Evolutionary conservation across 768 basidiomycete genomes (phyloP).

Genomic region (Boletus pseudopeckii): DNA sequence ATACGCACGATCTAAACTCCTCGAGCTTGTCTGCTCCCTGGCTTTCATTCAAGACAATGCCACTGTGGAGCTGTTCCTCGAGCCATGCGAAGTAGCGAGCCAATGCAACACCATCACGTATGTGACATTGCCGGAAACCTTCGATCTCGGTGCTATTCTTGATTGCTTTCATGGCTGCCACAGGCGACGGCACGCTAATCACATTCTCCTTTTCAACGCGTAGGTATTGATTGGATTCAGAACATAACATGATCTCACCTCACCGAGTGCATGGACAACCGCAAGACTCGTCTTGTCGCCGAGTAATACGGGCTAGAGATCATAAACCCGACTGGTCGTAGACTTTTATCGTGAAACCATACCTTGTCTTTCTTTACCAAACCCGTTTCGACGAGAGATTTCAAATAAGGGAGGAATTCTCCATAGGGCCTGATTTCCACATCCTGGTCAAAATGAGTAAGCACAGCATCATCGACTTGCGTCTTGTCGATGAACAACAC

Average conservation of each 20-base stretch:
- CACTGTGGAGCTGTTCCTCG: constrained; percentile 72
- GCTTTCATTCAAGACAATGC: constrained; percentile 66
- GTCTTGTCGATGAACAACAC: constrained; percentile 64
- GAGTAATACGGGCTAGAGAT: constrained; percentile 65
- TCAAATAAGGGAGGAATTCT: constrained; percentile 61
- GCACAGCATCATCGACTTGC: constrained; percentile 42
- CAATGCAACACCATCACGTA: constrained; percentile 87
- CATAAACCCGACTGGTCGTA: not conserved
- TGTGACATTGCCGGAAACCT: constrained; percentile 85
- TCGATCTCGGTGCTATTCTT: constrained; percentile 81
- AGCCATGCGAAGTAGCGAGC: constrained; percentile 93
- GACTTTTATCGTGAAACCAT: constrained; percentile 4
- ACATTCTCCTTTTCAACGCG: constrained; percentile 49
- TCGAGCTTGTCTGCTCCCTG: constrained; percentile 79
- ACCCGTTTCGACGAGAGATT: constrained; percentile 41
- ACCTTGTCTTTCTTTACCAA: constrained; percentile 34
- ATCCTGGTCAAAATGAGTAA: constrained; percentile 47
- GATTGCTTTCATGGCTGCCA: constrained; percentile 76
- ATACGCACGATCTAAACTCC: constrained; percentile 73
- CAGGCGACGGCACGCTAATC: constrained; percentile 61
- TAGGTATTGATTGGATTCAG: not conserved
- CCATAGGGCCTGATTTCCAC: constrained; percentile 73
- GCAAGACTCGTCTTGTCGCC: constrained; percentile 79
- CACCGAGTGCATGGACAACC: constrained; percentile 74
- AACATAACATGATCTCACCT: constrained; percentile 38